phyloP scores from a whole-genome alignment of 371 early-diverging fungal genomes.

The Mortierella sp. region DNA sequence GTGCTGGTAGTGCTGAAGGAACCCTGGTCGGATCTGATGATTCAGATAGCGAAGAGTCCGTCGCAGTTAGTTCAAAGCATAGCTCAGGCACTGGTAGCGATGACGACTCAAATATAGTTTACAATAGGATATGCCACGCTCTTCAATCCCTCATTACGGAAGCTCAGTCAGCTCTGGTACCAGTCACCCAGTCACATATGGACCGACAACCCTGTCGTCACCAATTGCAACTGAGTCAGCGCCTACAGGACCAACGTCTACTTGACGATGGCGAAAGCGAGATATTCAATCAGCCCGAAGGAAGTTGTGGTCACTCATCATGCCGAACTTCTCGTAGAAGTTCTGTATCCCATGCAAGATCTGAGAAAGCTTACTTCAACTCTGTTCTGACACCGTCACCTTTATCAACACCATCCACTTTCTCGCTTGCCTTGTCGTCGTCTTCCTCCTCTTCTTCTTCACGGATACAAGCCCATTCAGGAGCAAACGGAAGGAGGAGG shows the following conservation, averaged over 20 bases:
- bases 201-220: constrained; percentile 1
- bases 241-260: neutral
- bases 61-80: constrained; percentile 31
- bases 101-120: constrained; percentile 47
- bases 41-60: constrained; percentile 39
- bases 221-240: constrained; percentile 3
- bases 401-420: constrained; percentile 7
- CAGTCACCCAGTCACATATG: neutral
- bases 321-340: constrained; percentile 38
- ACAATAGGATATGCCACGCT: constrained; percentile 51
- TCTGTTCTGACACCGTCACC: neutral
- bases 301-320: constrained; percentile 20
- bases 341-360: constrained; percentile 13
- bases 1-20: constrained; percentile 44
- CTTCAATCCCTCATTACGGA: constrained; percentile 48
- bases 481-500: neutral
- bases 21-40: constrained; percentile 52
- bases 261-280: constrained; percentile 18
- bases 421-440: neutral
- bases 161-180: constrained; percentile 39
- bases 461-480: constrained; percentile 11
- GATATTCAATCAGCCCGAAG: neutral
- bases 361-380: constrained; percentile 6
- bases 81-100: constrained; percentile 26
- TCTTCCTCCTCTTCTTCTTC: constrained; percentile 13